Base-by-base conservation (phyloP, 306 rosid species). In the Datisca glomerata region DNA sequence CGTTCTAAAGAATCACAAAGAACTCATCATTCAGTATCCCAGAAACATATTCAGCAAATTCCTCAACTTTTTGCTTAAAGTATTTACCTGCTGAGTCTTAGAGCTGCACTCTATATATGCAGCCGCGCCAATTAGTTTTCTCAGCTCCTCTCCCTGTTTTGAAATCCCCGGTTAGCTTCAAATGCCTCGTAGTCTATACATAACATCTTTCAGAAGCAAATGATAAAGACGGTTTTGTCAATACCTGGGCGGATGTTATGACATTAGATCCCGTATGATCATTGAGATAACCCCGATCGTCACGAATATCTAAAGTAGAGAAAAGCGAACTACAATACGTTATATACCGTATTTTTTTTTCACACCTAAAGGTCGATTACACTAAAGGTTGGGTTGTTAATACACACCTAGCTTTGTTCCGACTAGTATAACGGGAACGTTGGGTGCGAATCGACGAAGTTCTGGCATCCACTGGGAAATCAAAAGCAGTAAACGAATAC, bases 21-120 rank as follows among this genome's bases (percentile, higher is more conserved):
- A 2, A 43, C 6, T 12, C 31, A 43, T 9, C 49, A 13, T 22
- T 23, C 6, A 15, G 9, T n/a, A 5, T 18, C 33, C 10, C 12
- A 25, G 40, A 17, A 1, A 28, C 14, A 28, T 46, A 15, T 0
- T 46, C 37, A 46, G 13, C 16, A 6, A 15, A 15, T 25, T 27
- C 13, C 7, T 2, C 24, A n/a, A 23, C 10, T 12, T 21, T 34
- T 12, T 0, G 25, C 14, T 20, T 0, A 21, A 28, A 9, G 20
- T 17, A 13, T 23, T 9, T 64, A 89, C 98, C 95, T 84, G 98
- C 60, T 89, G 98, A 41, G 98, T 80, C 76, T 89, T 89, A 1
- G 98, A 89, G 53, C 98, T 89, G 70, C 98, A 89, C 60, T 84
- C 98, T 11, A 89, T 77, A 58, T 80, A 89, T 22, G 98, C 95